Evolutionary conservation across 169 alveolate genomes (phyloP).

Genomic region (Miamiensis avidus): DNA sequence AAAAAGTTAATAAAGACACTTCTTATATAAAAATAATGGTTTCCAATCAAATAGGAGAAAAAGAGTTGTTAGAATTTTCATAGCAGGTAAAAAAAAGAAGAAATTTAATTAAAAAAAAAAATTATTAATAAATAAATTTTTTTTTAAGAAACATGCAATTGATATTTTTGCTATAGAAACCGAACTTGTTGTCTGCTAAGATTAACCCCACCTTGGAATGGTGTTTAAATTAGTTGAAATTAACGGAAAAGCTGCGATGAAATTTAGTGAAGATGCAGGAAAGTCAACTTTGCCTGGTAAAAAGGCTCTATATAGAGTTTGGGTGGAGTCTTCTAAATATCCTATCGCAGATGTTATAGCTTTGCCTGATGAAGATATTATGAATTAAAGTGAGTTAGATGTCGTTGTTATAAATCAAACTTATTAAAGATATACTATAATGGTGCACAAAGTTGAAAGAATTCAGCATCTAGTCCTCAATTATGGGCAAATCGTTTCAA

Average conservation of each 20-base stretch:
- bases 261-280: slow-evolving; percentile 86
- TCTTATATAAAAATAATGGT: slow-evolving; percentile 72
- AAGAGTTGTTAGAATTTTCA: slow-evolving; percentile 30
- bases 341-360: slow-evolving; percentile 24
- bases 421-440: slow-evolving; percentile 13
- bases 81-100: neutral
- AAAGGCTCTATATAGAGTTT: slow-evolving; percentile 75
- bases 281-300: slow-evolving; percentile 86
- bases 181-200: slow-evolving; percentile 92
- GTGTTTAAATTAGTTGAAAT: slow-evolving; percentile 91
- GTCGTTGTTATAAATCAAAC: slow-evolving; percentile 14
- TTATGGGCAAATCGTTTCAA: slow-evolving; percentile 4
- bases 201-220: slow-evolving; percentile 93
- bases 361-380: slow-evolving; percentile 12
- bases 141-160: slow-evolving; percentile 71
- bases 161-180: slow-evolving; percentile 94
- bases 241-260: slow-evolving; percentile 84
- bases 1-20: slow-evolving; percentile 35
- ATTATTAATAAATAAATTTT: no score
- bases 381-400: neutral
- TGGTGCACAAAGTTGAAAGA: slow-evolving; percentile 18
- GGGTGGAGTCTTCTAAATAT: slow-evolving; percentile 12
- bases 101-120: neutral
- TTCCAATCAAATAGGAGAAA: slow-evolving; percentile 87
- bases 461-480: slow-evolving; percentile 7